Percentiles rank a stretch among this genome's conserved stretches.
Evolutionary conservation across 2,329 filamentous ascomycete genomes (phyloP).

Genomic region (Neopestalotiopsis rosae): DNA sequence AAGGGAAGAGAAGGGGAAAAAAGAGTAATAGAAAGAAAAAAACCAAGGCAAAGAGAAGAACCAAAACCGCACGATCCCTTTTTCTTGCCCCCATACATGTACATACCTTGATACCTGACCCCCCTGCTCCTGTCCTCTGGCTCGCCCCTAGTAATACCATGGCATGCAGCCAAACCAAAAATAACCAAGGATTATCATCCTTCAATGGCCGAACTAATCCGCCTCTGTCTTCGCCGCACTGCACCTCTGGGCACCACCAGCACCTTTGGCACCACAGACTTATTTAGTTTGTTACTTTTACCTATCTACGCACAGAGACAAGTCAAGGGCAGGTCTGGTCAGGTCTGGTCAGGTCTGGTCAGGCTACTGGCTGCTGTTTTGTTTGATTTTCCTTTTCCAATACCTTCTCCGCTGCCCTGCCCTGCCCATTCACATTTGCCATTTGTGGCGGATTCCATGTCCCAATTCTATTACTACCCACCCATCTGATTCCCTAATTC

Average conservation of each 20-base stretch:
- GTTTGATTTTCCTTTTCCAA: too few species aligned
- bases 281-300: too few species aligned
- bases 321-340: too few species aligned
- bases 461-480: background rate
- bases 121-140: background rate
- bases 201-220: background rate
- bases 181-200: background rate
- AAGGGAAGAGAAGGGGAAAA: background rate
- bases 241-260: too few species aligned
- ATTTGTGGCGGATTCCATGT: background rate
- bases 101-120: too few species aligned
- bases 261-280: too few species aligned
- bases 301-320: too few species aligned
- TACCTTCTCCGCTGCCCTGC: too few species aligned
- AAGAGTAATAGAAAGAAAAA: background rate
- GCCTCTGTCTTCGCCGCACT: background rate
- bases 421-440: background rate
- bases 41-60: background rate
- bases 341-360: too few species aligned
- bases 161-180: background rate
- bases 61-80: background rate
- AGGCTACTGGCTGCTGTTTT: too few species aligned
- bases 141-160: background rate
- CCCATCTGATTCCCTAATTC: too few species aligned
- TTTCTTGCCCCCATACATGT: background rate